Evolutionary conservation across 164 flowering plant genomes (phyloP).

Genomic region (Annona squamosa): DNA sequence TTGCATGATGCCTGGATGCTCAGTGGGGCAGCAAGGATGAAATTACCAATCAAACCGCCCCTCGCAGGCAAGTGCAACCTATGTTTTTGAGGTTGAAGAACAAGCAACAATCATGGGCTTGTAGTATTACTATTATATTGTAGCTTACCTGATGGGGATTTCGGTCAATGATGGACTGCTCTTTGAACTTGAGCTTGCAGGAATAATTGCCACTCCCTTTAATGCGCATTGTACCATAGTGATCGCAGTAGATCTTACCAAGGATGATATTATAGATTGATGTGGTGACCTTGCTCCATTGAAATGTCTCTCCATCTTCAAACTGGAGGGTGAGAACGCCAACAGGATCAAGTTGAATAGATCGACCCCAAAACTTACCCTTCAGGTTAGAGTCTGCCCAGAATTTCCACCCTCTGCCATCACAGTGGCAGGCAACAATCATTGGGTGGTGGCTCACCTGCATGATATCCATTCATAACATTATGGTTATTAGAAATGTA

Average conservation of each 20-base stretch:
- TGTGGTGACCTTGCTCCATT: constrained; percentile 99
- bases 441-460: constrained; percentile 99
- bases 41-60: too few relatives aligned
- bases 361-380: constrained; percentile 99
- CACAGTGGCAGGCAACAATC: constrained; percentile 98
- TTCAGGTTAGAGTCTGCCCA: constrained; percentile 98
- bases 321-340: constrained; percentile 88
- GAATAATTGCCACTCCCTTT: constrained; percentile 85
- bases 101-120: too few relatives aligned
- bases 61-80: too few relatives aligned
- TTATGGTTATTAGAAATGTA: neutral
- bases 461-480: constrained; percentile 6
- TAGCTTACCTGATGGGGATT: constrained; percentile 85
- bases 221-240: constrained; percentile 97
- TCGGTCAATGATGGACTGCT: constrained; percentile 96
- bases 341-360: constrained; percentile 97
- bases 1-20: neutral
- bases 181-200: constrained; percentile 98
- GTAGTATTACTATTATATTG: too few relatives aligned
- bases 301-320: constrained; percentile 93
- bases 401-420: constrained; percentile 96
- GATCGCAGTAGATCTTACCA: constrained; percentile 97
- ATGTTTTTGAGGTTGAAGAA: too few relatives aligned
- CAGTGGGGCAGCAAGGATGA: neutral
- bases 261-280: constrained; percentile 93